Conservation (phyloP, 177 flowering plant genomes). For the Vitis hybrid region DNA sequence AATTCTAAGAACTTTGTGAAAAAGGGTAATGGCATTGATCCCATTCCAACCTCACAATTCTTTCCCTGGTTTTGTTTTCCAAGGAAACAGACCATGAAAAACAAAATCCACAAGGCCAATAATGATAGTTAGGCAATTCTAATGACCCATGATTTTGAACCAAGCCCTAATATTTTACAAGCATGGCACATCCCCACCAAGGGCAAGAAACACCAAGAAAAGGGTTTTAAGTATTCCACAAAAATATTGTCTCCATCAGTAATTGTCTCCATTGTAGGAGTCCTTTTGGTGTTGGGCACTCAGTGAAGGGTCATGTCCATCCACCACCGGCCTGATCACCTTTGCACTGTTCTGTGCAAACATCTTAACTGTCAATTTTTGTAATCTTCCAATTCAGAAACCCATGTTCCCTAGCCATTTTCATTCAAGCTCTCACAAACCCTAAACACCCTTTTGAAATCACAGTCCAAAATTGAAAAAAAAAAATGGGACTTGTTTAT, state of each 20-base stretch:
- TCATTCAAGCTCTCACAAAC: not conserved
- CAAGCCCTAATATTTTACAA: too few species aligned
- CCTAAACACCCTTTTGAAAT: not conserved
- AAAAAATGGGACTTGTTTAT: not conserved
- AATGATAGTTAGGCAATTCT: too few species aligned
- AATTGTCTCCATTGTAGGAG: slow-evolving; percentile 3
- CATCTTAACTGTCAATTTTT: slow-evolving; percentile 8
- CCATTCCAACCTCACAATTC: too few species aligned
- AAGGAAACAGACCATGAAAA: too few species aligned
- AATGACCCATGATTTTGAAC: too few species aligned
- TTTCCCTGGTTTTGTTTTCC: too few species aligned
- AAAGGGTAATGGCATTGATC: too few species aligned
- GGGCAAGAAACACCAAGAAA: not conserved
- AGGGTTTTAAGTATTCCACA: not conserved
- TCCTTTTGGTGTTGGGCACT: slow-evolving; percentile 1
- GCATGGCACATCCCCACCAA: too few species aligned
- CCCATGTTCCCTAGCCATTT: slow-evolving; percentile 4
- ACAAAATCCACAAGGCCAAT: too few species aligned
- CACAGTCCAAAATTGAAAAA: not conserved
- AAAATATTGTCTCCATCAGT: not conserved
- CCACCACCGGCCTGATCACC: not conserved
- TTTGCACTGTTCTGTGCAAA: slow-evolving; percentile 1
- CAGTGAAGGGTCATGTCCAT: slow-evolving; percentile 13
- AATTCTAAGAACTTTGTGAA: too few species aligned
- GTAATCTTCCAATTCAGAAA: not conserved